phyloP scores from a whole-genome alignment of 306 rosid genomes.

The Trifolium subterraneum region DNA sequence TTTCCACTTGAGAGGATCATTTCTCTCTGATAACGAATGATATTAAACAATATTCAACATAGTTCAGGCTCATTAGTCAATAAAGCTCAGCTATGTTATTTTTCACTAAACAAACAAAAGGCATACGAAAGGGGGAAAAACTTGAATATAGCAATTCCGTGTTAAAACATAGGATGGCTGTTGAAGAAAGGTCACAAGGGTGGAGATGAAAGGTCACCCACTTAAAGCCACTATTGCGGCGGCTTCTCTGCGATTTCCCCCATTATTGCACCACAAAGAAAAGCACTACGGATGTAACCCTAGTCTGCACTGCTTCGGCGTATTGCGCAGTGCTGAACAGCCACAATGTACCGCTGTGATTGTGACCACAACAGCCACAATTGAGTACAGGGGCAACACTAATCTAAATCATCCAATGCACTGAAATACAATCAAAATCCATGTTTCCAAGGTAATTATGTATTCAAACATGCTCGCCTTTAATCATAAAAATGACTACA shows the following conservation, averaged over 20 bases:
- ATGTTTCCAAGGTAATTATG: neutral
- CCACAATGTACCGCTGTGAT: too few species aligned
- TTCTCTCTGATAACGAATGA: neutral
- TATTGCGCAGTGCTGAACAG: neutral
- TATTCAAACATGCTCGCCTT: slow-evolving; percentile 23
- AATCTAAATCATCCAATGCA: slow-evolving; percentile 4
- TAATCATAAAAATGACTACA: slow-evolving; percentile 15
- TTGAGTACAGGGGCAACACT: neutral
- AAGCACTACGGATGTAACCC: neutral
- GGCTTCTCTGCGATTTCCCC: neutral
- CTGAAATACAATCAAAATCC: slow-evolving; percentile 20
- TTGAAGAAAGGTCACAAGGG: neutral
- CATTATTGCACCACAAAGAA: neutral
- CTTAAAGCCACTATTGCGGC: neutral
- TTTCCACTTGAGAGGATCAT: too few species aligned
- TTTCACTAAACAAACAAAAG: neutral
- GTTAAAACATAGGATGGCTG: neutral
- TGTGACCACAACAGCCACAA: neutral
- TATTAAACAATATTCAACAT: slow-evolving; percentile 2
- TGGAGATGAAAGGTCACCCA: neutral
- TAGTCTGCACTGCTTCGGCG: neutral
- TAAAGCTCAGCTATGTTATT: neutral
- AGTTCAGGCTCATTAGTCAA: neutral
- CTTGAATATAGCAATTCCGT: too few species aligned
- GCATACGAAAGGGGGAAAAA: too few species aligned